Base-by-base conservation (phyloP, 495 filamentous ascomycete genomes). In the Penicillium psychrofluorescens region DNA sequence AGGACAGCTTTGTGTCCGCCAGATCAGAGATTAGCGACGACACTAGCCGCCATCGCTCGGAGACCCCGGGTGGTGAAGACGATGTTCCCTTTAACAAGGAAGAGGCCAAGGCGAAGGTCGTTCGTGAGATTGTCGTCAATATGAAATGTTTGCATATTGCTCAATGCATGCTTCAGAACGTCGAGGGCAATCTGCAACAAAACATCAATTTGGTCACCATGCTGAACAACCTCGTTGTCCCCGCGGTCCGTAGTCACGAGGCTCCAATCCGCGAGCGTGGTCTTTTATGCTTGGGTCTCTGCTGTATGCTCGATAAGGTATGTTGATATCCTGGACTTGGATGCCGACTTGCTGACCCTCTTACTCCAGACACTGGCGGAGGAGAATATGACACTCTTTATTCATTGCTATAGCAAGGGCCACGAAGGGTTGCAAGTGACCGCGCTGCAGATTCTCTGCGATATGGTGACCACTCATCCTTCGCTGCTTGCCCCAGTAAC, bases 141-240 rank as follows among this genome's bases (percentile, higher is more conserved):
- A 88, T 95, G 80, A 96, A 97, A 62, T 96, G 92, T 67, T 76
- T 99, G 31, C 88, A 96, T 56, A 95, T 99, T 52, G 90, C 94
- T 15, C 89, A 94, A 54, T 97, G 88, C 72, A 95, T 95, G 90
- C 75, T 99, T 35, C 80, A 94, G 58, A 92, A 95, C 53, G 86
- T 96, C 2, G 70, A 85, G 41, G 86, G 88, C 14, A 80, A 84
- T 44, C 71, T 97, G 28, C 90, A 95, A 61, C 71, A 86, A 36
- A 95, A 95, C 61, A 80, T 81, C 46, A 80, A 94, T 54, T 67
- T 99, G 11, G 86, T 95, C 2, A 86, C 86, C 28, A 95, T 96
- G 86, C 74, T 97, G 35, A 96, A 99, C 63, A 96, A 94, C 55
- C 77, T 97, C 4, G 86, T 99, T 33, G 88, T 97, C 1, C 94